Conservation (phyloP, 192 early-diverging fungal genomes). For the Coemansia sp. region DNA sequence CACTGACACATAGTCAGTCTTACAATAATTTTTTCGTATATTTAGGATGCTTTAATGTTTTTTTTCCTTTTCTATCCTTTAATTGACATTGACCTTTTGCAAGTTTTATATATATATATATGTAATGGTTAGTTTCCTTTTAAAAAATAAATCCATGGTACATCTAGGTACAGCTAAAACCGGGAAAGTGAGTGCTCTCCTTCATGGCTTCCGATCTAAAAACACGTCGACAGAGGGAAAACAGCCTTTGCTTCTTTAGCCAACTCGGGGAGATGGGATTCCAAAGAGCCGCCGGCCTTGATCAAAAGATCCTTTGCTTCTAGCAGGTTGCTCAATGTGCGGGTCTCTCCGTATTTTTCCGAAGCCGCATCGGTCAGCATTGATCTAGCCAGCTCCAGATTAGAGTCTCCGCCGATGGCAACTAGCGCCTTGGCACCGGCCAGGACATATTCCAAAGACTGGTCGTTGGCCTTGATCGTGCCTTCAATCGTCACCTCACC, state of each 20-base stretch:
- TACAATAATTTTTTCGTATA: not conserved
- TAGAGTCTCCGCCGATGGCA: constrained; percentile 23
- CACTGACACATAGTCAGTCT: not conserved
- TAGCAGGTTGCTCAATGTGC: constrained; percentile 29
- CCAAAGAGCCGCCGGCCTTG: constrained; percentile 17
- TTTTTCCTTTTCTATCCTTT: constrained; percentile 5
- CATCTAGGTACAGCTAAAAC: no score
- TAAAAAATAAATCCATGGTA: no score
- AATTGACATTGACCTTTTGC: constrained; percentile 20
- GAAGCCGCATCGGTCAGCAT: constrained; percentile 21
- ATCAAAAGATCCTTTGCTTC: constrained; percentile 24
- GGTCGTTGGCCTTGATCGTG: constrained; percentile 15
- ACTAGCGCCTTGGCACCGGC: constrained; percentile 29
- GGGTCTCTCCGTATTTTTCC: constrained; percentile 16
- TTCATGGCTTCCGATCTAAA: constrained; percentile 14
- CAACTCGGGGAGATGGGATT: constrained; percentile 20
- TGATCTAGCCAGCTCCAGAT: constrained; percentile 15
- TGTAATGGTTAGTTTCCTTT: not conserved
- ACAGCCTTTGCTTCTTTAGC: constrained; percentile 19
- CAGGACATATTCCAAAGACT: constrained; percentile 15
- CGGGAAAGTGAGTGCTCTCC: no score
- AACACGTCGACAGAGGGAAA: constrained; percentile 49
- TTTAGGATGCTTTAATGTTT: not conserved
- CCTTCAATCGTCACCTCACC: constrained; percentile 28
- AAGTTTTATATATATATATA: not conserved